phyloP scores from a whole-genome alignment of 2,329 filamentous ascomycete genomes.

The Sporothrix humicola region DNA sequence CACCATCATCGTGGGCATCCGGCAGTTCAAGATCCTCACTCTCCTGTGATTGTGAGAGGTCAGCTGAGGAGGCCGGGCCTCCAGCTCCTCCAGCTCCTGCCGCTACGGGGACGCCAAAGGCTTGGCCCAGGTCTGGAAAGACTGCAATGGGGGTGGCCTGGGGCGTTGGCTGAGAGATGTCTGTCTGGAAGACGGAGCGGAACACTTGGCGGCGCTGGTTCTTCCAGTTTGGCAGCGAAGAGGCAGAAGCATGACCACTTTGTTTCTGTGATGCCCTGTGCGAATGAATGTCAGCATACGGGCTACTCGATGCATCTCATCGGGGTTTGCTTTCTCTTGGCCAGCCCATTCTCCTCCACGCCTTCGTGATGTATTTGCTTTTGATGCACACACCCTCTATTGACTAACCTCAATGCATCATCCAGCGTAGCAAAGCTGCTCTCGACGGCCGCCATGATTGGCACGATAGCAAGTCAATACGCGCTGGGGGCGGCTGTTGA shows the following conservation, averaged over 20 bases:
- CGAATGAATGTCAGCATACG: not conserved
- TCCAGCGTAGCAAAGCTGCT: conserved; percentile 31
- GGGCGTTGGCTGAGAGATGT: conserved; percentile 57
- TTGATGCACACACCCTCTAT: not conserved
- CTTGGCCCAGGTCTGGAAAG: conserved; percentile 51
- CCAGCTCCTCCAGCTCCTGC: conserved; percentile 28
- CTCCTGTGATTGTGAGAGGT: conserved; percentile 29
- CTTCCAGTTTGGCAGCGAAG: conserved; percentile 50
- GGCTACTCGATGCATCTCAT: not conserved
- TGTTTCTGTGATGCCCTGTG: conserved; percentile 16
- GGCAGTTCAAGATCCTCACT: conserved; percentile 36
- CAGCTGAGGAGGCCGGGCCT: not conserved
- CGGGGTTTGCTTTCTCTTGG: not conserved
- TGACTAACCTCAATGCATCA: conserved; percentile 35
- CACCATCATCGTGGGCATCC: conserved; percentile 38
- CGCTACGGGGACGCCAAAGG: conserved; percentile 51
- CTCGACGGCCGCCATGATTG: conserved; percentile 33
- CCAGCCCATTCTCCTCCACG: not conserved
- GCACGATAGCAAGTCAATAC: not conserved
- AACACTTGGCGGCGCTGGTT: conserved; percentile 58
- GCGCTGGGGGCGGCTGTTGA: conserved; percentile 21
- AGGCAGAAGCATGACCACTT: not conserved
- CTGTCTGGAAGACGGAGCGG: conserved; percentile 61
- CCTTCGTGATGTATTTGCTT: no score
- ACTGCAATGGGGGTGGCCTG: conserved; percentile 48